Percentiles rank a stretch among this genome's conserved stretches.
Evolutionary conservation across 1,284 basidiomycete genomes (phyloP).

Genomic region (Fistulinella cinereoalba): DNA sequence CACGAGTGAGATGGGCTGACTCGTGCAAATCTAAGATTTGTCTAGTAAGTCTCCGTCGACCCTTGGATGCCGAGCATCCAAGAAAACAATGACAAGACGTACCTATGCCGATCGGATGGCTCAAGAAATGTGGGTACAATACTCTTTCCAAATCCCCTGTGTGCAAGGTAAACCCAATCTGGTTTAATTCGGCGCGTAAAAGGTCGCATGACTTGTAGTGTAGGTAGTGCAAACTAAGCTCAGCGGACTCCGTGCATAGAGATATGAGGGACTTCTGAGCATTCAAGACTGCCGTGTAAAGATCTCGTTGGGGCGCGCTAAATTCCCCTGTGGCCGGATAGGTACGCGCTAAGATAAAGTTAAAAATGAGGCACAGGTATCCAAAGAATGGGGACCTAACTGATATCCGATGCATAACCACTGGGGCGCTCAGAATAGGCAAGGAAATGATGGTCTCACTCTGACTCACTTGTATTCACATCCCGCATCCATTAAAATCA

Average conservation of each 20-base stretch:
- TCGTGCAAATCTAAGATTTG: conserved; percentile 71
- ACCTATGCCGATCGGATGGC: conserved; percentile 86
- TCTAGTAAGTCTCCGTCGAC: conserved; percentile 17
- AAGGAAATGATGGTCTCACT: conserved; percentile 1
- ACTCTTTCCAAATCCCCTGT: conserved; percentile 69
- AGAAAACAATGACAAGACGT: conserved; percentile 19
- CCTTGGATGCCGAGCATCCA: conserved; percentile 1
- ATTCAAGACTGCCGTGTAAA: conserved; percentile 83
- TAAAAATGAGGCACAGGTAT: conserved; percentile 4
- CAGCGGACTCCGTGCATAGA: conserved; percentile 56
- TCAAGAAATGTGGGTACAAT: conserved; percentile 85
- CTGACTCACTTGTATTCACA: conserved; percentile 80
- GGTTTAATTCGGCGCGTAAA: conserved; percentile 71
- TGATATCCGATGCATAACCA: conserved; percentile 96
- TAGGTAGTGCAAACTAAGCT: conserved; percentile 69
- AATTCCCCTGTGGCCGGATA: conserved; percentile 86
- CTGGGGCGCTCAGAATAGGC: conserved; percentile 38
- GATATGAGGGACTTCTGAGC: conserved; percentile 70
- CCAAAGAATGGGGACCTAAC: conserved; percentile 40
- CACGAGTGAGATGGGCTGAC: conserved; percentile 52
- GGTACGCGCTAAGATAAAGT: conserved; percentile 64
- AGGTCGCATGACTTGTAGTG: conserved; percentile 76
- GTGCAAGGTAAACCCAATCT: conserved; percentile 76
- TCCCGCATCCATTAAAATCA: conserved; percentile 87
- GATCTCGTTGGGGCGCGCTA: conserved; percentile 75